Base-by-base conservation (phyloP, 2,329 filamentous ascomycete species). In the Sporothrix dimorphospora region DNA sequence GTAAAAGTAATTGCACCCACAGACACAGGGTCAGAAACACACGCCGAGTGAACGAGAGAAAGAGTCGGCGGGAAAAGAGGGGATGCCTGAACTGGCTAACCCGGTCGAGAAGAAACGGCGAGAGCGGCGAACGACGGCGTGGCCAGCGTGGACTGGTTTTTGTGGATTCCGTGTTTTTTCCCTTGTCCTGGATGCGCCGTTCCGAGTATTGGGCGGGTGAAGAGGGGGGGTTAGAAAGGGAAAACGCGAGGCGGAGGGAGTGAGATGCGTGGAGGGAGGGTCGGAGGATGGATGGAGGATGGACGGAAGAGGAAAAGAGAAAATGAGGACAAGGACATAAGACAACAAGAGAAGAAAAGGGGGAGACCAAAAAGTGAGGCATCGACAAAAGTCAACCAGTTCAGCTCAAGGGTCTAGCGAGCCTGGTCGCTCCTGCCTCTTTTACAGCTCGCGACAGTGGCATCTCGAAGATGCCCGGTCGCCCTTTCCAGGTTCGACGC, bases 81-180 rank as follows among this genome's bases (percentile, higher is more conserved):
- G 42, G 34, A 47, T 30, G 57, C 55, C 65, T 51, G 45, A 68
- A 57, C 14, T 61, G 65, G 59, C 55, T 63, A 73, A 69, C 57
- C 68, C 51, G 38, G 59, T 66, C 61, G 38, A 67, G 70, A 59
- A 68, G 65, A 59, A 49, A 68, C 49, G 49, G 68, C 59, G 63
- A 71, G 67, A 70, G 55, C 59, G 53, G 71, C 63, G 67, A 69
- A 45, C 67, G 67, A 66, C 67, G 67, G 68, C 71, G 71, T 67
- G 61, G 66, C 67, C 67, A 70, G 67, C 66, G 45, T 47, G 47
- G 71, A 49, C 47, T 55, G 49, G 66, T 69, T 72, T 72, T 72
- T 67, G 71, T 72, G 71, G 71, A 30, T 53, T 49, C 55, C 53
- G 65, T 67, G 65, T n/a, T 51, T 65, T 65, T 59, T 71, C 38